Conservation (phyloP, 768 basidiomycete genomes). For the Suillus paluster region DNA sequence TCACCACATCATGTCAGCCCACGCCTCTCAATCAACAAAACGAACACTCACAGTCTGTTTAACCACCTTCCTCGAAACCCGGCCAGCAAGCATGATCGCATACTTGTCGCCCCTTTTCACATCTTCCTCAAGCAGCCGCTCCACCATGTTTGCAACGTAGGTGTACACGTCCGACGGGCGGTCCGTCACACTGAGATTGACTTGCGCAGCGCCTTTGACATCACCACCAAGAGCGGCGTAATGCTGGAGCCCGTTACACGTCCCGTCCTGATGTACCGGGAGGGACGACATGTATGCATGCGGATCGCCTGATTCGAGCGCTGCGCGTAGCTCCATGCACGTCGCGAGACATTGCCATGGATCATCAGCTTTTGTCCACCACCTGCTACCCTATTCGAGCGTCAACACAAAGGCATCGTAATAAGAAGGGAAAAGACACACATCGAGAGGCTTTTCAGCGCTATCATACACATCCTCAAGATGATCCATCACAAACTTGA, state of each 20-base stretch:
- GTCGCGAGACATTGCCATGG: conserved; percentile 97
- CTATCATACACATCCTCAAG: conserved; percentile 82
- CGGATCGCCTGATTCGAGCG: conserved; percentile 71
- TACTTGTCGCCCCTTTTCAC: conserved; percentile 50
- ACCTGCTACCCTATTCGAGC: conserved; percentile 60
- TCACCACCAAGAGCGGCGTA: conserved; percentile 98
- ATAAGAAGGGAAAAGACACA: conserved; percentile 35
- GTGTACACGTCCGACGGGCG: conserved; percentile 95
- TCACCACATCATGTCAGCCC: neutral
- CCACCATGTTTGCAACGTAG: conserved; percentile 86
- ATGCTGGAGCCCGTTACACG: conserved; percentile 98
- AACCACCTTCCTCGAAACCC: conserved; percentile 90
- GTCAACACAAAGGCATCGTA: conserved; percentile 11
- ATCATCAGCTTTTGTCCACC: conserved; percentile 94
- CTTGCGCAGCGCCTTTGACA: conserved; percentile 83
- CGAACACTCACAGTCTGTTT: conserved; percentile 83
- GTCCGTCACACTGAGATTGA: conserved; percentile 85
- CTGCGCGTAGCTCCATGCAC: conserved; percentile 86
- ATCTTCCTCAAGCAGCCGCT: conserved; percentile 64
- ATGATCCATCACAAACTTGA: conserved; percentile 70
- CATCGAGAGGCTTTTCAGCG: conserved; percentile 78
- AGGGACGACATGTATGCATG: conserved; percentile 63
- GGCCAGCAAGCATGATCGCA: conserved; percentile 71
- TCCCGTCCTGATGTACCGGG: conserved; percentile 98
- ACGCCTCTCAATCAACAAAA: neutral